Evolutionary conservation across 805 yeast species (phyloP).

Genomic region (Spencermartinsiella europaea): DNA sequence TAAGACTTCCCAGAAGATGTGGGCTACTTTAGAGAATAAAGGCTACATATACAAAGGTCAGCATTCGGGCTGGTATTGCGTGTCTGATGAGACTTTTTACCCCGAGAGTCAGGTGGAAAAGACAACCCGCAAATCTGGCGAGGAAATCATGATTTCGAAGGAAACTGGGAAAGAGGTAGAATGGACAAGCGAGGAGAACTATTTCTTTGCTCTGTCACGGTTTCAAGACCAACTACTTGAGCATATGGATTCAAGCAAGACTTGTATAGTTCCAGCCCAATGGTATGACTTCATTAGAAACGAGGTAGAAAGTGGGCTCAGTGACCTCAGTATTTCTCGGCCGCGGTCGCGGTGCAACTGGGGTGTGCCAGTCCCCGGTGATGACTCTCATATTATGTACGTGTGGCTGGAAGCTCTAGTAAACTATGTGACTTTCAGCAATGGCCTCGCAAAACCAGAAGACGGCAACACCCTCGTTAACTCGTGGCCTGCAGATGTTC

Average conservation of each 20-base stretch:
- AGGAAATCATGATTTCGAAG: constrained; percentile 31
- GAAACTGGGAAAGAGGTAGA: constrained; percentile 76
- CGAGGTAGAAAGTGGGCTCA: constrained; percentile 48
- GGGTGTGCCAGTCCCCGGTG: constrained; percentile 89
- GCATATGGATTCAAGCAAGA: constrained; percentile 43
- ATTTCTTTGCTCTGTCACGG: constrained; percentile 70
- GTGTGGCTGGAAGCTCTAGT: constrained; percentile 97
- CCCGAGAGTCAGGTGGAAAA: constrained; percentile 63
- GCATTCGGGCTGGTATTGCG: constrained; percentile 92
- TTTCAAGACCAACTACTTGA: constrained; percentile 52
- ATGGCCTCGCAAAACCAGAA: constrained; percentile 48
- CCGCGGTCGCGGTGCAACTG: constrained; percentile 73
- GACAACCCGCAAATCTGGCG: constrained; percentile 26
- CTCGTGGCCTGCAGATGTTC: constrained; percentile 63
- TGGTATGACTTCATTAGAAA: constrained; percentile 50
- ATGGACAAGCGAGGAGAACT: constrained; percentile 75
- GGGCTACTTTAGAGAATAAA: constrained; percentile 55
- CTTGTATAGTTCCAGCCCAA: constrained; percentile 61
- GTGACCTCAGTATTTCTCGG: constrained; percentile 82
- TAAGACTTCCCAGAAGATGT: constrained; percentile 57
- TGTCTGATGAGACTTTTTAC: constrained; percentile 91
- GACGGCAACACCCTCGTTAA: constrained; percentile 19
- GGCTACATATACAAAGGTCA: constrained; percentile 75
- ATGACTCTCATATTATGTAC: constrained; percentile 70
- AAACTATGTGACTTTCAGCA: constrained; percentile 66